Base-by-base conservation (phyloP, 2,329 filamentous ascomycete genomes). In the Boeremia exigua region DNA sequence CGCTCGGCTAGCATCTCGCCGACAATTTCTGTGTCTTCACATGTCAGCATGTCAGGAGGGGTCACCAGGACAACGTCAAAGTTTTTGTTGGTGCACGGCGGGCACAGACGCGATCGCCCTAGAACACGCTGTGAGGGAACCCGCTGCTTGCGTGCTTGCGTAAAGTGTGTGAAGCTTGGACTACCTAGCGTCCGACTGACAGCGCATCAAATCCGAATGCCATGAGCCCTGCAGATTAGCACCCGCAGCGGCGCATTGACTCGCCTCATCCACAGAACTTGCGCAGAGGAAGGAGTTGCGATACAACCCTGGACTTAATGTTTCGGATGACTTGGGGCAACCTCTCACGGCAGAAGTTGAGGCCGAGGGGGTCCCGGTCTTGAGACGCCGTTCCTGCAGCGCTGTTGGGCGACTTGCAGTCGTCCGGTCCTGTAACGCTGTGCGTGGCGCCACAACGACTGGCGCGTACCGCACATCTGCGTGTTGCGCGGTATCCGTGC, bases 161-260 rank as follows among this genome's bases (percentile, higher is more conserved):
- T 52, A 28, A 38, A 49, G 39, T 27, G 27, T 28, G 40, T 32
- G 38, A 42, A 32, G 40, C 46, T 49, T 36, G 47, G 42, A 40
- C 42, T 51, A n/a, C n/a, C n/a, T n/a, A 56, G 53, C 42, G 53
- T 29, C 47, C 47, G 53, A 42, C 29, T 51, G 53, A 56, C 53
- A 56, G 53, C 53, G 53, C 53, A 56, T 56, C 53, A 48, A 10
- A 27, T 14, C 47, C 32, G 38, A 33, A 44, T 42, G 47, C 48
- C 43, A 42, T 28, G 43, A 51, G 47, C 53, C 47, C 47, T 51
- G 47, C 37, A 37, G 39, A 27, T 39, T 37, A 40, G 32, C 48
- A 32, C 28, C 37, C 17, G 42, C 12, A 32, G 28, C 14, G 15
- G 36, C 30, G 15, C 25, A 56, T 56, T 48, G 36, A 51, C 51